Evolutionary conservation across 495 filamentous ascomycete genomes (phyloP).

Genomic region (Penicillium antarcticum): DNA sequence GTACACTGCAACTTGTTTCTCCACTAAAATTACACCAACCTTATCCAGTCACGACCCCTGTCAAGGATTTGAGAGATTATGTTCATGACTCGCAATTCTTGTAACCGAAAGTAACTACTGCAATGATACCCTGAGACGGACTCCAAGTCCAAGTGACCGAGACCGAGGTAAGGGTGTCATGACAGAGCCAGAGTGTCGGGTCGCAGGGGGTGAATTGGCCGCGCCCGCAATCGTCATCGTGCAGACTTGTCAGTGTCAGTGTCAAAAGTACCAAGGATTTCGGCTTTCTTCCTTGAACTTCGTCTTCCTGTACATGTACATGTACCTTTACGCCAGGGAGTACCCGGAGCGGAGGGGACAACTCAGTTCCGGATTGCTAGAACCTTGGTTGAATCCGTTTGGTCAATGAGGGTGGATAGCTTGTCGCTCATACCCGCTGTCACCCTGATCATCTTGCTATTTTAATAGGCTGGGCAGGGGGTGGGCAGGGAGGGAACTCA

Average conservation of each 20-base stretch:
- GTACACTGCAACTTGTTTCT: no score
- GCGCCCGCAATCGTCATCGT: not conserved
- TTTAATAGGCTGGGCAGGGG: not conserved
- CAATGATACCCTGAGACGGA: not conserved
- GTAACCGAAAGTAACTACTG: not conserved
- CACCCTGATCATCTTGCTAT: not conserved
- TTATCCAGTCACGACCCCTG: no score
- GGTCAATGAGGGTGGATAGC: not conserved
- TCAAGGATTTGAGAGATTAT: no score
- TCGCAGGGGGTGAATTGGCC: not conserved
- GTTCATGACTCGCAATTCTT: no score
- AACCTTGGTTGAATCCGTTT: constrained; percentile 7
- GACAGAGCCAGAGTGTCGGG: not conserved
- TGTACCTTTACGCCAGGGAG: constrained; percentile 4
- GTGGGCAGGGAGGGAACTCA: not conserved
- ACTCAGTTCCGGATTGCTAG: constrained; percentile 6
- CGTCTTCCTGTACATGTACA: no score
- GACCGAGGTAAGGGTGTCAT: no score
- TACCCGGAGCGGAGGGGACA: not conserved
- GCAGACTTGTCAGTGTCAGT: not conserved
- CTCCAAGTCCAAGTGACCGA: no score
- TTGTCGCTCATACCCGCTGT: no score
- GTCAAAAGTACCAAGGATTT: not conserved
- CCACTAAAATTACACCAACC: no score
- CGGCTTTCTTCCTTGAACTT: not conserved